phyloP scores from a whole-genome alignment of 176 grass and related monocot genomes.

The Cenchrus fungigraminus region DNA sequence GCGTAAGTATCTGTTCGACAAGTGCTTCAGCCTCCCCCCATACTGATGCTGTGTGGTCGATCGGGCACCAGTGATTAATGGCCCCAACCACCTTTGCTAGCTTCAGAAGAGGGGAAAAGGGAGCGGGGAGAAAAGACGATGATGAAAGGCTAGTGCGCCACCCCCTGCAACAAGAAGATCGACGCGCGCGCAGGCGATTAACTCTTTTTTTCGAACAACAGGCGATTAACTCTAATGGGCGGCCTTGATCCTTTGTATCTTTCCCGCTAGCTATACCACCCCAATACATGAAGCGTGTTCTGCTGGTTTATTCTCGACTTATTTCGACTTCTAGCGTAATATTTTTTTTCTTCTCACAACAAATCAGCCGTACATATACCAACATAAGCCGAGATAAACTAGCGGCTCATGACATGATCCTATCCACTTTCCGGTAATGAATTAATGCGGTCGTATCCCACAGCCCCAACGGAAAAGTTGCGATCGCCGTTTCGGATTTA shows the following conservation, averaged over 20 bases:
- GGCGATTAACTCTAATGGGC: no score
- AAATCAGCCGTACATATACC: no score
- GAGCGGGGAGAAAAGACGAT: not conserved
- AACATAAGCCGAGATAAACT: no score
- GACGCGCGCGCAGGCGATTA: not conserved
- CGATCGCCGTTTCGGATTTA: constrained; percentile 7
- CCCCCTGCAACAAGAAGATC: not conserved
- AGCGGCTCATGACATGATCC: not conserved
- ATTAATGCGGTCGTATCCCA: constrained; percentile 39
- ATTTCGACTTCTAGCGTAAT: no score
- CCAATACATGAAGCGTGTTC: not conserved
- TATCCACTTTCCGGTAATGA: constrained; percentile 19
- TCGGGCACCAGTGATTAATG: constrained; percentile 39
- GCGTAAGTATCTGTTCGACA: not conserved
- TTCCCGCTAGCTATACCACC: not conserved
- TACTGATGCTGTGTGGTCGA: not conserved
- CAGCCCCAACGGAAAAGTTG: constrained; percentile 42
- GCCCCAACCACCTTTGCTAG: constrained; percentile 47
- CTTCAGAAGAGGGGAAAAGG: constrained; percentile 35
- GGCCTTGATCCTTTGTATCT: not conserved
- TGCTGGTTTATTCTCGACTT: no score
- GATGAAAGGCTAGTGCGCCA: not conserved
- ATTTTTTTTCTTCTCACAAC: no score
- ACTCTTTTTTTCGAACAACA: not conserved
- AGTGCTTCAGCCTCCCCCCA: not conserved